These are phyloP conservation scores for Fagus crenata DNA, from an alignment of 306 rosid genomes.

Conservation along the genomic window DNA sequence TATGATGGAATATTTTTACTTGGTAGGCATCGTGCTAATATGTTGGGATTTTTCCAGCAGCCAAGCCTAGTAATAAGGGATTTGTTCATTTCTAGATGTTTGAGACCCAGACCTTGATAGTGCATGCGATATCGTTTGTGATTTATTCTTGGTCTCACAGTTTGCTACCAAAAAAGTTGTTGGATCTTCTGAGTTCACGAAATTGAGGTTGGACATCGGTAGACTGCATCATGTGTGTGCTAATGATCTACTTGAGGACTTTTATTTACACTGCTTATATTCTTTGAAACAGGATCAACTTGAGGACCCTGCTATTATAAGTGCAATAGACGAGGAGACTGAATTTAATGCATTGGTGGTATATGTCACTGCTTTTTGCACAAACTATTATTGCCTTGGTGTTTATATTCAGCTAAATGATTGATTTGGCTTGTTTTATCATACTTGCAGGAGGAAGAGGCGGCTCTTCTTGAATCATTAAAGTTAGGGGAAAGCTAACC, in stretches of 20 bases:
- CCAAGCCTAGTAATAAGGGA: neutral
- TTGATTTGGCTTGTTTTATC: conserved; percentile 23
- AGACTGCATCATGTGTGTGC: neutral
- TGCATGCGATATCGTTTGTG: neutral
- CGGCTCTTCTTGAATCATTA: conserved; percentile 77
- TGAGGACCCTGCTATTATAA: conserved; percentile 72
- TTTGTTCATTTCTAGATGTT: neutral
- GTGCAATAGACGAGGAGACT: conserved; percentile 90
- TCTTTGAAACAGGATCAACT: conserved; percentile 67
- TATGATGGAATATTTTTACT: no score
- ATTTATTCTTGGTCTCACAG: neutral
- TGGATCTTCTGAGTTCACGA: neutral
- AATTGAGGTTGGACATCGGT: neutral
- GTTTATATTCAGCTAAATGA: conserved; percentile 7
- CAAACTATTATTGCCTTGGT: neutral
- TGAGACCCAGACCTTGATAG: neutral
- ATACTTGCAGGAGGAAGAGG: conserved; percentile 79
- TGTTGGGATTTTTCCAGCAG: no score
- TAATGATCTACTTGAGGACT: no score
- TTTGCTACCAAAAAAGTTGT: neutral
- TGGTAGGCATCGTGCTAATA: no score
- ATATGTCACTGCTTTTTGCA: conserved; percentile 45
- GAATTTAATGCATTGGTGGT: conserved; percentile 96
- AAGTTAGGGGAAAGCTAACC: conserved; percentile 56
- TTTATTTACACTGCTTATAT: neutral